Evolutionary conservation across 2,329 filamentous ascomycete species (phyloP), one percentile per base, ranked within the genome.

Genomic region (Calonectria hawksworthii): DNA sequence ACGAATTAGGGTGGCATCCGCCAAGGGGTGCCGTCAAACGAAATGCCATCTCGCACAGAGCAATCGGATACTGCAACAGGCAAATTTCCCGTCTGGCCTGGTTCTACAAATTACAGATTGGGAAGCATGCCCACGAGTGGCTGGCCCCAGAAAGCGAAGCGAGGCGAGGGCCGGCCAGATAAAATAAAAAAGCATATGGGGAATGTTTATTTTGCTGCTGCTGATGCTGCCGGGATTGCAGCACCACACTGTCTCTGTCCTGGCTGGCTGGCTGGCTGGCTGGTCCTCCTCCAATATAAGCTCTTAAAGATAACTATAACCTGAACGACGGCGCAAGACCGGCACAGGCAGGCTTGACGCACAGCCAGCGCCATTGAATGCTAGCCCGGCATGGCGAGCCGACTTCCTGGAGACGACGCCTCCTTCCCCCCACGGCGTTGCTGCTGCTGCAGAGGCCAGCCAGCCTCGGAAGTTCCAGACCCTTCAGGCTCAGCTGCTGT

Each of bases 381-480:
- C 23, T 63, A 63, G 56, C 10, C 30, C 54, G 44, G 54, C 38
- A n/a, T 38, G 54, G 28, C 18, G 44, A 41, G 36, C 61, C 44
- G 54, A 71, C 61, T 64, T 68, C 47, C 65, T 54, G 66, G 32
- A 54, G 68, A 71, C 76, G 73, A n/a, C n/a, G n/a, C n/a, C n/a
- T n/a, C 75, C 76, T 78, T 18, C 34, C 56, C 76, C 72, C 72
- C 70, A 74, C 70, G 69, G 76, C 68, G 59, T 50, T 34, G 26
- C 28, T 38, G 36, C 52, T 54, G 69, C 65, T 65, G 54, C 68
- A 78, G 54, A 70, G 63, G 54, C 36, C 68, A 73, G 69, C 71
- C 76, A 73, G 76, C 66, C 78, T 71, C 64, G 34, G 64, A 77
- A n/a, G 75, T 80, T 79, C 78, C 74, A 80, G 78, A 75, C 78